A percentile compares a stretch with the other conserved stretches of the same genome.
Evolutionary conservation across 1,284 basidiomycete genomes (phyloP).

Genomic region (Sanghuangporus weigelae): DNA sequence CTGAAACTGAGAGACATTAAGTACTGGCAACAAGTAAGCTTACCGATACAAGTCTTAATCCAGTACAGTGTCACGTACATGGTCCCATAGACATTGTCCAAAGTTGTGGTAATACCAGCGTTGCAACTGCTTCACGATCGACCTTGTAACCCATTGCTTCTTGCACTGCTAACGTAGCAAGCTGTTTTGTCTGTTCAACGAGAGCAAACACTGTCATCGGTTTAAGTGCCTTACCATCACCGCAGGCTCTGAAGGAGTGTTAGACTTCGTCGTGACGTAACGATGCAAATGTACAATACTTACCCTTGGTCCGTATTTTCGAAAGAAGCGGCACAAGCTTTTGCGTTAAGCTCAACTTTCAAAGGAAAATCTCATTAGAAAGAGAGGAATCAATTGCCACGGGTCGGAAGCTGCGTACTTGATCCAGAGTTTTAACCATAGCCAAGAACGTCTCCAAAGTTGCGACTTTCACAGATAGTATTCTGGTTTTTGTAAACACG

Average conservation of each 20-base stretch:
- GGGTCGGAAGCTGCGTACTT: constrained; percentile 43
- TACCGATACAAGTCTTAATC: constrained; percentile 5
- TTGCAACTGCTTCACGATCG: constrained; percentile 92
- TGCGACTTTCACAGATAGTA: constrained; percentile 83
- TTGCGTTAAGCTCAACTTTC: constrained; percentile 80
- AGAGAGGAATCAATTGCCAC: neutral
- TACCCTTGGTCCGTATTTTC: constrained; percentile 82
- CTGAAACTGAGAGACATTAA: constrained; percentile 89
- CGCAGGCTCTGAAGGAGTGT: constrained; percentile 57
- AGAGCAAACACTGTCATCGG: neutral
- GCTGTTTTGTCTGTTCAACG: constrained; percentile 37
- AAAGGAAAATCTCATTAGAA: neutral
- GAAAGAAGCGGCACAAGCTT: constrained; percentile 92
- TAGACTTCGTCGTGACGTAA: neutral
- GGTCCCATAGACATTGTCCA: constrained; percentile 99
- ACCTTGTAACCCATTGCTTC: constrained; percentile 96
- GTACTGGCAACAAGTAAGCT: constrained; percentile 40
- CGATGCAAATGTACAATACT: neutral
- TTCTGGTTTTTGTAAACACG: constrained; percentile 85
- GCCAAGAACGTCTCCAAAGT: constrained; percentile 85
- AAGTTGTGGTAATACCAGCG: constrained; percentile 86
- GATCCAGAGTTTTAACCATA: constrained; percentile 94
- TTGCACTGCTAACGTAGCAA: constrained; percentile 91
- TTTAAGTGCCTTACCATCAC: constrained; percentile 63
- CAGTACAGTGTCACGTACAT: constrained; percentile 41